A percentile compares a stretch with the other conserved stretches of the same genome.
phyloP scores from a whole-genome alignment of 495 filamentous ascomycete species.

The Talaromyces nanjingensis region DNA sequence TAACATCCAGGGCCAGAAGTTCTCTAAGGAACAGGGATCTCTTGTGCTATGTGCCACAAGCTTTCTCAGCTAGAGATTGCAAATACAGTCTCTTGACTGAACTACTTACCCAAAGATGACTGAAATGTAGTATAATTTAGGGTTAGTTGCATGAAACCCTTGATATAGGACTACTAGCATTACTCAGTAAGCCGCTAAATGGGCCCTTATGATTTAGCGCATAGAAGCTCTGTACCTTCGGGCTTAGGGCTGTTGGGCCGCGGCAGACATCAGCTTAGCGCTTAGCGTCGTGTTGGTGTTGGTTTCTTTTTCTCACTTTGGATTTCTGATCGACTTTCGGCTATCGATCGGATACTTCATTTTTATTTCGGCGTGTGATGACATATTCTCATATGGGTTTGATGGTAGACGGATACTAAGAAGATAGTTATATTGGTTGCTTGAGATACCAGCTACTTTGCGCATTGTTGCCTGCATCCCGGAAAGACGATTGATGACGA shows the following conservation, averaged over 20 bases:
- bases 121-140: neutral
- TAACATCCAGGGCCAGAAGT: neutral
- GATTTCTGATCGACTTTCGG: neutral
- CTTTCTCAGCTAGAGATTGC: neutral
- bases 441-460: neutral
- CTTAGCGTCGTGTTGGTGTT: neutral
- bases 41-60: neutral
- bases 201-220: neutral
- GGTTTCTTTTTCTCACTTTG: neutral
- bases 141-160: neutral
- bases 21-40: neutral
- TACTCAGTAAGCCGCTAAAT: neutral
- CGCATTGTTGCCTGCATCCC: neutral
- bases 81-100: neutral
- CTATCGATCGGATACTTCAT: neutral
- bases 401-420: neutral
- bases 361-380: neutral
- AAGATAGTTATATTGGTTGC: neutral
- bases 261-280: neutral
- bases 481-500: too few species aligned
- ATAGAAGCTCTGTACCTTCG: neutral
- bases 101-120: neutral
- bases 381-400: neutral
- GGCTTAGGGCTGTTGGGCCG: neutral
- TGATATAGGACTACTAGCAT: neutral